Evolutionary conservation across 768 basidiomycete genomes (phyloP).

Genomic region (Hygrocybe punicea): DNA sequence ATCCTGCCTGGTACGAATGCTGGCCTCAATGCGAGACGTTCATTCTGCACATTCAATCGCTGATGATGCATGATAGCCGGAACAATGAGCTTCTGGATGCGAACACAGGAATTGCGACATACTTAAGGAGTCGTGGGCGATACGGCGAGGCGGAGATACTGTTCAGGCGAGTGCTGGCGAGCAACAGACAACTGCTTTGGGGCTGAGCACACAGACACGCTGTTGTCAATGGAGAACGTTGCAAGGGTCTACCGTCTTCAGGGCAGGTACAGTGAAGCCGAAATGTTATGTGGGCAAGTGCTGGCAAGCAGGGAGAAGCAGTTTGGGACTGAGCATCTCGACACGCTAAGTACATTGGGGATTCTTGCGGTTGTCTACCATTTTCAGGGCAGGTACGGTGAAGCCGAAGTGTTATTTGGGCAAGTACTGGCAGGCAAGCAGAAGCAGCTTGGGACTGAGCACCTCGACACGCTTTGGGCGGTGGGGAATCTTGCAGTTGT

Average conservation of each 20-base stretch:
- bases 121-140: background rate
- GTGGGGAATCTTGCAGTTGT: background rate
- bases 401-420: background rate
- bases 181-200: background rate
- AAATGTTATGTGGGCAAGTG: background rate
- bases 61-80: background rate
- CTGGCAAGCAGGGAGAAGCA: background rate
- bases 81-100: background rate
- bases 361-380: background rate
- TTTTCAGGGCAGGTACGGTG: background rate
- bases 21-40: background rate
- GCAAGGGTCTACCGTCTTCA: background rate
- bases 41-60: background rate
- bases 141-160: slow-evolving; percentile 1
- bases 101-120: background rate
- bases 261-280: slow-evolving; percentile 2
- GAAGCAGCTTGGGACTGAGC: background rate
- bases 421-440: background rate
- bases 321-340: background rate
- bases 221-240: background rate
- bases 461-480: too few species aligned
- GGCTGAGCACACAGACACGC: background rate
- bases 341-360: background rate
- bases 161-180: background rate
- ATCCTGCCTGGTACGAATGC: background rate